These are phyloP conservation scores for Pugionium dolabratum DNA, from an alignment of 345 rosid genomes.

Conservation along the genomic window DNA sequence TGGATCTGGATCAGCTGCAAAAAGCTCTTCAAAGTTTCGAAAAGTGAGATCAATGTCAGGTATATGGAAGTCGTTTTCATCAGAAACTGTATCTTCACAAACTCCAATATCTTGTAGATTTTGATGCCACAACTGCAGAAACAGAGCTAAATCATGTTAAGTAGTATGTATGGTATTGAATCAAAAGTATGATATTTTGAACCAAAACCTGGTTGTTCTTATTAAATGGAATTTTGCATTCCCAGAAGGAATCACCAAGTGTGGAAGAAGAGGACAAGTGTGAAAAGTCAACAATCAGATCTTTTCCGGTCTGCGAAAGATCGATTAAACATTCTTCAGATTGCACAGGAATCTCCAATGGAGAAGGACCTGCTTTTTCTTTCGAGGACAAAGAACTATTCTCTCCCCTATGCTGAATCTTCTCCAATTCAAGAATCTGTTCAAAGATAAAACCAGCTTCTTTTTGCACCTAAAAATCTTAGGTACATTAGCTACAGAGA, in stretches of 20 bases:
- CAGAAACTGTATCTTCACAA: slow-evolving; percentile 61
- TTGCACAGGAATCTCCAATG: slow-evolving; percentile 29
- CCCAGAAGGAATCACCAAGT: slow-evolving; percentile 63
- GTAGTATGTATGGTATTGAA: slow-evolving; percentile 6
- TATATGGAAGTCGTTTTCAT: slow-evolving; percentile 61
- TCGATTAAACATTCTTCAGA: slow-evolving; percentile 37
- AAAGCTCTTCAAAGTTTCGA: slow-evolving; percentile 73
- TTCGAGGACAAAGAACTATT: slow-evolving; percentile 24
- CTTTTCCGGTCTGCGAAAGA: slow-evolving; percentile 42
- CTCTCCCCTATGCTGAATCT: slow-evolving; percentile 26
- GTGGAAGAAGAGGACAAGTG: slow-evolving; percentile 50
- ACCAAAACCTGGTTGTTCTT: slow-evolving; percentile 32
- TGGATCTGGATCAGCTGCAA: slow-evolving; percentile 62
- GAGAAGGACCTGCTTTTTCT: slow-evolving; percentile 21
- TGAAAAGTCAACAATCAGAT: slow-evolving; percentile 48
- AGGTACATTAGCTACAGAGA: neutral
- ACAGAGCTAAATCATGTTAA: slow-evolving; percentile 37
- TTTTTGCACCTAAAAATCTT: slow-evolving; percentile 25
- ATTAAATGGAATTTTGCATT: slow-evolving; percentile 35
- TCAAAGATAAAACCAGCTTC: slow-evolving; percentile 50
- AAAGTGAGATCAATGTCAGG: slow-evolving; percentile 83
- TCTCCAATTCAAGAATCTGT: slow-evolving; percentile 74
- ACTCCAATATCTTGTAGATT: slow-evolving; percentile 86
- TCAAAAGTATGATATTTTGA: neutral
- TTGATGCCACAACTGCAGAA: slow-evolving; percentile 69